Evolutionary conservation across 1,284 basidiomycete species (phyloP).

Genomic region (Athelia sp.): DNA sequence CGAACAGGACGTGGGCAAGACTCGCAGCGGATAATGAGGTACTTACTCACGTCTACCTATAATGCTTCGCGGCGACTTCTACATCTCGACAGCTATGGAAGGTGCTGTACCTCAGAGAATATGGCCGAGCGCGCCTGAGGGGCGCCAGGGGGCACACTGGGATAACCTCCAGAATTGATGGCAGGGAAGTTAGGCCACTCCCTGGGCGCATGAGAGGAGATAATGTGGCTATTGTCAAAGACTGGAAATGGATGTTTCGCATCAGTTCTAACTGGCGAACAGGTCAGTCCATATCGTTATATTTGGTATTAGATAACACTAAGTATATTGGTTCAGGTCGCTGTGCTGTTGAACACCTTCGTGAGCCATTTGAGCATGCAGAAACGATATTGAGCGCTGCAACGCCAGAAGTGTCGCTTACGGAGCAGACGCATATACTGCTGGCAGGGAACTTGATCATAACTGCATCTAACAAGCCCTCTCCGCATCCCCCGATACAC

Average conservation of each 20-base stretch:
- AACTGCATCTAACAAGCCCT: conserved; percentile 26
- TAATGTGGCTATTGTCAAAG: conserved; percentile 30
- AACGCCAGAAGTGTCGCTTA: conserved; percentile 3
- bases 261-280: conserved; percentile 76
- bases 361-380: conserved; percentile 25
- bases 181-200: conserved; percentile 52
- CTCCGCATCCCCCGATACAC: conserved; percentile 19
- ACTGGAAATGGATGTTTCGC: conserved; percentile 84
- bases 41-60: conserved; percentile 20
- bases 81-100: conserved; percentile 49
- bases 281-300: conserved; percentile 36
- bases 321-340: conserved; percentile 38
- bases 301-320: conserved; percentile 1
- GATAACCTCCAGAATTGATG: conserved; percentile 34
- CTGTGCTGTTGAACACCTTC: conserved; percentile 40
- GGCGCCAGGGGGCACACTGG: conserved; percentile 58
- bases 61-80: conserved; percentile 19
- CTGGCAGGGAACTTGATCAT: conserved; percentile 38
- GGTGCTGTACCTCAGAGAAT: conserved; percentile 51
- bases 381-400: conserved; percentile 23
- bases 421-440: conserved; percentile 27
- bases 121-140: conserved; percentile 60
- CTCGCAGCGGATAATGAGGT: conserved; percentile 57
- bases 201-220: conserved; percentile 44
- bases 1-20: conserved; percentile 61